Conservation (phyloP, 2,329 filamentous ascomycete species). For the Chrysosporium queenslandicum region DNA sequence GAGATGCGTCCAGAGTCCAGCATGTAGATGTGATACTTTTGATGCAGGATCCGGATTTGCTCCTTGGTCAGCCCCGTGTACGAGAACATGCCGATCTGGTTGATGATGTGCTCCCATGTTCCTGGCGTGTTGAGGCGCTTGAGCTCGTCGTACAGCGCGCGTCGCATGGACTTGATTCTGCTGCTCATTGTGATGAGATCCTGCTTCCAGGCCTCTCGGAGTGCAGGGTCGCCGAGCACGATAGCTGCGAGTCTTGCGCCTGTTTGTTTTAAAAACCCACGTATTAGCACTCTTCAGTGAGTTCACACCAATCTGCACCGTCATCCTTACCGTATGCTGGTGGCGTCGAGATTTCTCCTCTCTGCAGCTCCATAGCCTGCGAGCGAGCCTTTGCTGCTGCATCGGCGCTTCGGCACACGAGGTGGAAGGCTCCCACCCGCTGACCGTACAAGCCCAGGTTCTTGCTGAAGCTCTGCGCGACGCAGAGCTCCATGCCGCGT, state of each 20-base stretch:
- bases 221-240: conserved; percentile 62
- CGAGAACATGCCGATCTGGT: conserved; percentile 49
- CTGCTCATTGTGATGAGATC: conserved; percentile 87
- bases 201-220: conserved; percentile 82
- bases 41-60: conserved; percentile 18
- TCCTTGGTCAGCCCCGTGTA: conserved; percentile 23
- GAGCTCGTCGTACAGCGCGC: conserved; percentile 65
- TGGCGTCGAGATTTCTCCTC: conserved; percentile 86
- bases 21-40: conserved; percentile 24
- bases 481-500: conserved; percentile 62
- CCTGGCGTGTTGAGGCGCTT: conserved; percentile 77
- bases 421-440: conserved; percentile 86
- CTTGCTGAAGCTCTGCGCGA: conserved; percentile 53
- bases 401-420: conserved; percentile 33
- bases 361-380: conserved; percentile 79
- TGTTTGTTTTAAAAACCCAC: not conserved
- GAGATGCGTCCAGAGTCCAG: conserved; percentile 22
- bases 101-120: conserved; percentile 94
- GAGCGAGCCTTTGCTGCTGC: conserved; percentile 55
- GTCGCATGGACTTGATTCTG: conserved; percentile 84
- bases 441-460: conserved; percentile 81
- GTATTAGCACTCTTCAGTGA: not conserved
- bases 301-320: too few species aligned
- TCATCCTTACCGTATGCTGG: conserved; percentile 68
- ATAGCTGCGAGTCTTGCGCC: conserved; percentile 20